These are phyloP conservation scores for Podospora conica DNA, from an alignment of 495 filamentous ascomycete genomes.

Conservation along the genomic window DNA sequence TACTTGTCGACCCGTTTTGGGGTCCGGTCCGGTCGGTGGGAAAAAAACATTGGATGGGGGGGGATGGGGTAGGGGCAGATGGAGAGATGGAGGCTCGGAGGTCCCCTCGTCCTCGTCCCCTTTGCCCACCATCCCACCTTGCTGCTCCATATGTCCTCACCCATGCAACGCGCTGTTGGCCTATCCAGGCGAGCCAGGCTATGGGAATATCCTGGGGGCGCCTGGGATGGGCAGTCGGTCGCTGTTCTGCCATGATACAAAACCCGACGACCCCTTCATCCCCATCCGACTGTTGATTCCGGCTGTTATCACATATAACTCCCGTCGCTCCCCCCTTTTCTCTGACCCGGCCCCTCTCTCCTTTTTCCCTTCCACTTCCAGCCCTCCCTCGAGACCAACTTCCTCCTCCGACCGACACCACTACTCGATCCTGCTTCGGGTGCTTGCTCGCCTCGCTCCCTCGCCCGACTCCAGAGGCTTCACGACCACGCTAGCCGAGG, in stretches of 20 bases:
- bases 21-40: conserved; percentile 17
- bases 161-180: conserved; percentile 19
- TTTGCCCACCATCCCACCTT: no score
- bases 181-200: conserved; percentile 25
- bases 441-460: no score
- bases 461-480: background rate
- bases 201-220: conserved; percentile 19
- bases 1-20: conserved; percentile 11
- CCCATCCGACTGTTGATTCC: conserved; percentile 9
- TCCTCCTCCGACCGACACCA: background rate
- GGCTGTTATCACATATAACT: background rate
- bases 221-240: background rate
- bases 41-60: background rate
- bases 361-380: conserved; percentile 1
- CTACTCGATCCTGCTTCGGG: background rate
- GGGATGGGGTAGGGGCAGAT: background rate
- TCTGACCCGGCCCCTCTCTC: background rate
- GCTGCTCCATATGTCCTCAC: no score
- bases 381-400: background rate
- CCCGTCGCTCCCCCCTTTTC: conserved; percentile 3
- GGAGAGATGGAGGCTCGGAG: background rate
- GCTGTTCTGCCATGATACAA: conserved; percentile 24
- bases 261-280: conserved; percentile 15
- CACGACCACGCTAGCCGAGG: background rate
- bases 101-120: no score